phyloP scores from a whole-genome alignment of 192 early-diverging fungal species.

The Chytriomyces sp. region DNA sequence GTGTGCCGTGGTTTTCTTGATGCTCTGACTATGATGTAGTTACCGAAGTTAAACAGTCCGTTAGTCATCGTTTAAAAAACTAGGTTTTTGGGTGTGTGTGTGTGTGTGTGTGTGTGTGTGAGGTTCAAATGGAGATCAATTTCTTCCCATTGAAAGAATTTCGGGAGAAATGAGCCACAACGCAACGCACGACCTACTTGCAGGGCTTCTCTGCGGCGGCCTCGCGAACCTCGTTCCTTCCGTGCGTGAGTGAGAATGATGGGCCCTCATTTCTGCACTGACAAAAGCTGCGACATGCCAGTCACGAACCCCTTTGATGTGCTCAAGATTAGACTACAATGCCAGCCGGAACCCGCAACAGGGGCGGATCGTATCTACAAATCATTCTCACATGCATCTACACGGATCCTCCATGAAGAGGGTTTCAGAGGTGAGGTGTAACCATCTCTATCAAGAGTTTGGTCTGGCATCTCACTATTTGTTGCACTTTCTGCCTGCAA shows the following conservation, averaged over 20 bases:
- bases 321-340: slow-evolving; percentile 9
- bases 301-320: slow-evolving; percentile 24
- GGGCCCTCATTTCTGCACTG: not conserved
- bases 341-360: not conserved
- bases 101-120: too few relatives aligned
- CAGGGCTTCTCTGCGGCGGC: slow-evolving; percentile 17
- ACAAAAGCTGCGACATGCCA: not conserved
- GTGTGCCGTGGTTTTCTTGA: slow-evolving; percentile 88
- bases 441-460: not conserved
- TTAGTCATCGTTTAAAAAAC: too few relatives aligned
- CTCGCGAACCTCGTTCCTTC: slow-evolving; percentile 23
- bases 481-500: not conserved
- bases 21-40: slow-evolving; percentile 62
- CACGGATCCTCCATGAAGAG: slow-evolving; percentile 2
- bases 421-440: slow-evolving; percentile 2
- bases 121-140: too few relatives aligned
- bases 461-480: too few relatives aligned
- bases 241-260: slow-evolving; percentile 8
- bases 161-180: too few relatives aligned
- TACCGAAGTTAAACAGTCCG: too few relatives aligned
- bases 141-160: too few relatives aligned
- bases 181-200: too few relatives aligned
- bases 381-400: slow-evolving; percentile 9
- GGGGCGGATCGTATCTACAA: slow-evolving; percentile 6
- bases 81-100: too few relatives aligned